A percentile compares a stretch with the other conserved stretches of the same genome.
Evolutionary conservation across 129 eudicot species (phyloP).

Genomic region (Daucus carota): DNA sequence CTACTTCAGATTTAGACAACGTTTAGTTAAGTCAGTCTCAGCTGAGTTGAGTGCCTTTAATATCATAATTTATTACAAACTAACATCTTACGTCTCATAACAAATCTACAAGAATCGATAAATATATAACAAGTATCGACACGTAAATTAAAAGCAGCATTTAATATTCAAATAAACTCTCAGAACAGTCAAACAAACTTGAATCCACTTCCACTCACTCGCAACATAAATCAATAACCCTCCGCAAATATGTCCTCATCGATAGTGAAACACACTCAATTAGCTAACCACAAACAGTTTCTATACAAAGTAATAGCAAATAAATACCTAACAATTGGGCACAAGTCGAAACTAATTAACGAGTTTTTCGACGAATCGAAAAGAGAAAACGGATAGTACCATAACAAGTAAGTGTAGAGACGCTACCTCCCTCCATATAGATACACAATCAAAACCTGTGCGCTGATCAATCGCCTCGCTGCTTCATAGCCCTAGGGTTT

Average conservation of each 20-base stretch:
- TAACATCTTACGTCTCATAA: too few species aligned
- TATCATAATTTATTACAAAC: too few species aligned
- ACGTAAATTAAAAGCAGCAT: not conserved
- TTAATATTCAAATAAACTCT: not conserved
- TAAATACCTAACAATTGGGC: not conserved
- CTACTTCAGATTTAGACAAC: too few species aligned
- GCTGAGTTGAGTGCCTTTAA: too few species aligned
- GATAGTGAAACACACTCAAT: not conserved
- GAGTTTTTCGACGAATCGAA: not conserved
- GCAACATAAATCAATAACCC: not conserved
- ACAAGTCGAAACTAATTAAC: not conserved
- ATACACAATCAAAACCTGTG: slow-evolving; percentile 28
- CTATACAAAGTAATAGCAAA: not conserved
- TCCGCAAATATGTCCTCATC: too few species aligned
- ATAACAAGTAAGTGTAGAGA: slow-evolving; percentile 49
- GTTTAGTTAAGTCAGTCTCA: too few species aligned
- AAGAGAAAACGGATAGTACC: slow-evolving; percentile 35
- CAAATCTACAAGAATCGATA: too few species aligned
- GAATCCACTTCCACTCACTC: not conserved
- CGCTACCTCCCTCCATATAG: slow-evolving; percentile 80
- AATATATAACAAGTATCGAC: too few species aligned
- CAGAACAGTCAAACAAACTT: not conserved
- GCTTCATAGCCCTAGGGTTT: slow-evolving; percentile 20
- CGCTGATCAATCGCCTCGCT: slow-evolving; percentile 22
- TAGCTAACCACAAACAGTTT: not conserved